phyloP scores from a whole-genome alignment of 139 green algal genomes.

The Picochlorum sp. region DNA sequence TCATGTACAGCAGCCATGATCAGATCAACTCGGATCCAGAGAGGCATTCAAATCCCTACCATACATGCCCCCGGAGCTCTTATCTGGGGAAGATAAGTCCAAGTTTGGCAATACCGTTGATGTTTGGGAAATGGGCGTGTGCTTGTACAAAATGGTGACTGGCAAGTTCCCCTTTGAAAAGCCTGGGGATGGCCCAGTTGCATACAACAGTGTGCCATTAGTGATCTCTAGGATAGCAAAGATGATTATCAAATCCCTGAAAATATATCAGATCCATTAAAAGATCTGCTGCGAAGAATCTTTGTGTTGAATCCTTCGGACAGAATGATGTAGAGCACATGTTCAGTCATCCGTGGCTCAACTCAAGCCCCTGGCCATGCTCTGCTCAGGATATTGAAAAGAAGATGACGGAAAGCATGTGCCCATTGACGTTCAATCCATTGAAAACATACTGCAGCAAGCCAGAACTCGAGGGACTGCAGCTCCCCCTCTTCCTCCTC shows the following conservation, averaged over 20 bases:
- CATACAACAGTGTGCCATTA: conserved; percentile 21
- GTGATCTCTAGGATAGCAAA: conserved; percentile 9
- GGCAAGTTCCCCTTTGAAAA: conserved; percentile 35
- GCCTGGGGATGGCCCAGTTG: conserved; percentile 11
- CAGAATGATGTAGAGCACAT: conserved; percentile 19
- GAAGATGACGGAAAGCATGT: neutral
- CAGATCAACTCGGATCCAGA: conserved; percentile 36
- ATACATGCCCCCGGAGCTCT: conserved; percentile 35
- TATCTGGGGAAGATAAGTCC: conserved; percentile 17
- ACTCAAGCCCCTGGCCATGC: neutral
- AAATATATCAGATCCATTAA: conserved; percentile 12
- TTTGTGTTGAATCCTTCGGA: conserved; percentile 15
- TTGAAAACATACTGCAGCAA: conserved; percentile 9
- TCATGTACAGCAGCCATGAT: conserved; percentile 26
- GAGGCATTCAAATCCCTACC: conserved; percentile 23
- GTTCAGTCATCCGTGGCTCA: conserved; percentile 25
- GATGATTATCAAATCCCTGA: conserved; percentile 28
- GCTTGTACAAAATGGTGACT: conserved; percentile 33
- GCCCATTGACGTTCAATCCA: neutral
- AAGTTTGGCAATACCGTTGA: conserved; percentile 17
- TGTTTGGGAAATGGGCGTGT: conserved; percentile 33
- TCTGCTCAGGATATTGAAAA: neutral
- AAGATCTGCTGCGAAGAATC: conserved; percentile 24
- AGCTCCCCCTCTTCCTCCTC: too few relatives aligned
- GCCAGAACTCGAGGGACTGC: too few relatives aligned